Evolutionary conservation across 2,329 filamentous ascomycete species (phyloP), one percentile per base, ranked within the genome.

Genomic region (Alternaria dauci): DNA sequence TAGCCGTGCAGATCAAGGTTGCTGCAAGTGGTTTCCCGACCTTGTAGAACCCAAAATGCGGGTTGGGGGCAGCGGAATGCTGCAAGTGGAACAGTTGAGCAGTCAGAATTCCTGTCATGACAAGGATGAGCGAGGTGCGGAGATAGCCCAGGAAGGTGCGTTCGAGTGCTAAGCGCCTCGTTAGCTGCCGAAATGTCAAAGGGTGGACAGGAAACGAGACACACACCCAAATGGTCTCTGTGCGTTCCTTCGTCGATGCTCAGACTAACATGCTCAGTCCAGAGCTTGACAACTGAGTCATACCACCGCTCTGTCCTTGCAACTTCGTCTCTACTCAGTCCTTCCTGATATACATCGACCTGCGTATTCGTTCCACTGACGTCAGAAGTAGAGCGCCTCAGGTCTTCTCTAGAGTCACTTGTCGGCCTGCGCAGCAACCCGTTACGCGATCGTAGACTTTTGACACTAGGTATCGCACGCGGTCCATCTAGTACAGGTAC

Each of bases 111-210:
- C 89, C 89, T 20, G 88, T 80, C 79, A 91, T 89, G 14, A 89
- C 88, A 39, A 92, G 81, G n/a, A 86, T 83, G 38, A 91, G 78
- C 0, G 89, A 91, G 2, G 90, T 93, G 20, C 90, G 86, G 30
- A 92, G 83, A 75, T 92, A 93, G 30, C 85, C 89, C 18, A 93
- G 85, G 72, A 89, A 93, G 18, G 90, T 93, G 58, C 90, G 83
- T 77, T 93, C 90, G 55, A 92, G 85, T 38, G 91, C 90, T 92
- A 69, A 39, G 39, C 1, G 43, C 30, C 2, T 16, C 8, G 8
- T 47, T 46, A 59, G 69, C 50, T 56, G 32, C 9, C 59, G 41
- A 25, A 47, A 8, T 8, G 20, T 28, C 25, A 26, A 52, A 20
- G n/a, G 8, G 38, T 6, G 16, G 6, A 11, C 28, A 20, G 3